A percentile compares a stretch with the other conserved stretches of the same genome.
Conservation (phyloP, 2,329 filamentous ascomycete species). For the Apiospora sp. region DNA sequence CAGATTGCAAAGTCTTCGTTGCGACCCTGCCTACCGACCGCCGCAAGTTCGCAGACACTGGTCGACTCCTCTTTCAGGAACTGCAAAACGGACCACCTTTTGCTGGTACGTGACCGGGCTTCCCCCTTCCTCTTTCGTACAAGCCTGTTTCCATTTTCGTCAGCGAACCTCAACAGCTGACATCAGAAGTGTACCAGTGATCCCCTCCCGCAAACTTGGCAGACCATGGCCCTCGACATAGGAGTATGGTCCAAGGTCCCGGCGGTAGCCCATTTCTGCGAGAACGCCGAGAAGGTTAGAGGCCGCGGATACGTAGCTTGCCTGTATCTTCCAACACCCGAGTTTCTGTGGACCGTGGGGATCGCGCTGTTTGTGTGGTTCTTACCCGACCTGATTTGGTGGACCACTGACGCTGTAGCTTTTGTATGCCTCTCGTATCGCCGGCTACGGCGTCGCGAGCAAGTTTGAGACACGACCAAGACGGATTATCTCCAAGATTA, state of each 20-base stretch:
- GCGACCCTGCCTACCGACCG: no score
- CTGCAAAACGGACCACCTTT: no score
- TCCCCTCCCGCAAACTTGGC: not conserved
- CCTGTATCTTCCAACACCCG: not conserved
- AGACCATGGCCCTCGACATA: not conserved
- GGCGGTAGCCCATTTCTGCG: not conserved
- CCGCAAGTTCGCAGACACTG: not conserved
- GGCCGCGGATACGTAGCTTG: not conserved
- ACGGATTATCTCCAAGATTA: not conserved
- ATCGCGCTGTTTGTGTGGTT: conserved; percentile 15
- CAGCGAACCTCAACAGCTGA: not conserved
- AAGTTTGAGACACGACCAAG: not conserved
- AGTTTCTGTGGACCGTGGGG: not conserved
- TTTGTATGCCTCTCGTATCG: not conserved
- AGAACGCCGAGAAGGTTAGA: not conserved
- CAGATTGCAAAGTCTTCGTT: not conserved
- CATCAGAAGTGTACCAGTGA: not conserved
- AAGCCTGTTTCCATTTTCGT: not conserved
- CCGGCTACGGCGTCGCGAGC: not conserved
- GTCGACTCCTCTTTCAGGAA: not conserved
- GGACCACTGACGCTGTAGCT: not conserved
- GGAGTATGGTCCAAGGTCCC: not conserved
- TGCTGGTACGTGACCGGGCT: not conserved
- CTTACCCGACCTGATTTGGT: not conserved
- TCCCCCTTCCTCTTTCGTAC: not conserved